These are phyloP conservation scores for Cairneyella variabilis DNA, from an alignment of 495 filamentous ascomycete species.

Conservation along the genomic window DNA sequence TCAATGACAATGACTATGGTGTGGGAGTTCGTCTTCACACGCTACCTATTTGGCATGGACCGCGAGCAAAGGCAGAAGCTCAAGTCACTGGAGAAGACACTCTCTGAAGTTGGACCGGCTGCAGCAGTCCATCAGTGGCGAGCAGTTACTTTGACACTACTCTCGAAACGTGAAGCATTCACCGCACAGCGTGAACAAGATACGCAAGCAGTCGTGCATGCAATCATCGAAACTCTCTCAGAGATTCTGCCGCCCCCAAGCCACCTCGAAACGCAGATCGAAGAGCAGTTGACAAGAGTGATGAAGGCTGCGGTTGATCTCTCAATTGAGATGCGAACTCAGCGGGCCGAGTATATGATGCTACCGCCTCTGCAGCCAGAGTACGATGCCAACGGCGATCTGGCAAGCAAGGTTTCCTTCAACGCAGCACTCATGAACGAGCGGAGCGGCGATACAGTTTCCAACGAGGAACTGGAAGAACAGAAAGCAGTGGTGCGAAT, in stretches of 20 bases:
- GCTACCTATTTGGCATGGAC: constrained; percentile 98
- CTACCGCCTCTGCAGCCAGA: constrained; percentile 91
- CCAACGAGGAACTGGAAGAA: constrained; percentile 73
- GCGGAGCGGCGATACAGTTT: constrained; percentile 62
- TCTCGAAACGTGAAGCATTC: constrained; percentile 73
- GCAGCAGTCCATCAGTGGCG: constrained; percentile 92
- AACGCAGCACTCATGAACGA: constrained; percentile 92
- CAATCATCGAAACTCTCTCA: constrained; percentile 74
- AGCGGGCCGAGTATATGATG: constrained; percentile 96
- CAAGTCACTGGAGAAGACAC: constrained; percentile 84
- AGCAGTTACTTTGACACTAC: constrained; percentile 84
- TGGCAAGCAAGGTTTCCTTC: constrained; percentile 77
- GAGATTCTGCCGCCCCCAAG: constrained; percentile 78
- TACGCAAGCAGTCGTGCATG: constrained; percentile 83
- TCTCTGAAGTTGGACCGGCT: constrained; percentile 79
- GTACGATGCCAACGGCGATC: constrained; percentile 88
- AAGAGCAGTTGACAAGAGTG: constrained; percentile 77
- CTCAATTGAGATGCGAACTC: constrained; percentile 93
- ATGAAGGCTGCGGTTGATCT: constrained; percentile 78
- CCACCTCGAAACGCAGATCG: constrained; percentile 67
- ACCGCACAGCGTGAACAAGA: constrained; percentile 72
- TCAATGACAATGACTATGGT: constrained; percentile 96
- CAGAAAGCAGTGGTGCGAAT: constrained; percentile 76
- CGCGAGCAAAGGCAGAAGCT: constrained; percentile 95
- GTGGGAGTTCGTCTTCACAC: constrained; percentile 95